Evolutionary conservation across 345 rosid genomes (phyloP).

Genomic region (Anastatica hierochuntica): DNA sequence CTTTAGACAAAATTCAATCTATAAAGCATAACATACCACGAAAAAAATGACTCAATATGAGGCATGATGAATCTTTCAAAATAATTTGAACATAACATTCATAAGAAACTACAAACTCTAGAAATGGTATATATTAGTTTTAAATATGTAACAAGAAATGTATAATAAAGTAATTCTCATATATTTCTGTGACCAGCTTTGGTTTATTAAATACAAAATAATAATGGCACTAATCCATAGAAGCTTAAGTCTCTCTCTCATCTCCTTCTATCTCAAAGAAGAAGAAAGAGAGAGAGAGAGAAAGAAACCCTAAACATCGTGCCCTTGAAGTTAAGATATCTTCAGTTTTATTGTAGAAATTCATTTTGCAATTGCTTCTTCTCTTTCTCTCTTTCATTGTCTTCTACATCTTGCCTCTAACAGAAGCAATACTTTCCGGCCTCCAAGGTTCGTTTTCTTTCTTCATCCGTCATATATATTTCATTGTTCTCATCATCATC

Average conservation of each 20-base stretch:
- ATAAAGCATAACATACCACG: not conserved
- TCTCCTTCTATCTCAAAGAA: conserved; percentile 25
- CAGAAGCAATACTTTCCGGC: conserved; percentile 24
- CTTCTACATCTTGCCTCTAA: conserved; percentile 32
- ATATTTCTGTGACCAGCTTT: conserved; percentile 45
- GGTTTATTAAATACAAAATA: conserved; percentile 24
- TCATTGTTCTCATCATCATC: conserved; percentile 17
- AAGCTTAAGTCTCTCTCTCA: conserved; percentile 8
- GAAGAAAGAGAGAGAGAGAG: conserved; percentile 17
- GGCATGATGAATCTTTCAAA: not conserved
- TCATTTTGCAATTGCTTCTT: conserved; percentile 29
- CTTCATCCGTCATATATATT: conserved; percentile 14
- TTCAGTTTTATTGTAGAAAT: conserved; percentile 14
- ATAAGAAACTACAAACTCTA: not conserved
- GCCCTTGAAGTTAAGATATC: conserved; percentile 59
- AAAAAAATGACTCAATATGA: not conserved
- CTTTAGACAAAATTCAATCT: not conserved
- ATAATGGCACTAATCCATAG: conserved; percentile 36
- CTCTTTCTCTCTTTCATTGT: conserved; percentile 26
- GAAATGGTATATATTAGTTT: not conserved
- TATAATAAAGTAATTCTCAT: conserved; percentile 13
- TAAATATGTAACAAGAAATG: not conserved
- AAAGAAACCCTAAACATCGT: conserved; percentile 39
- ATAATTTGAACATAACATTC: not conserved
- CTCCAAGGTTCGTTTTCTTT: conserved; percentile 35